phyloP scores from a whole-genome alignment of 2,329 filamentous ascomycete species.

The Pyrenochaeta sp. region DNA sequence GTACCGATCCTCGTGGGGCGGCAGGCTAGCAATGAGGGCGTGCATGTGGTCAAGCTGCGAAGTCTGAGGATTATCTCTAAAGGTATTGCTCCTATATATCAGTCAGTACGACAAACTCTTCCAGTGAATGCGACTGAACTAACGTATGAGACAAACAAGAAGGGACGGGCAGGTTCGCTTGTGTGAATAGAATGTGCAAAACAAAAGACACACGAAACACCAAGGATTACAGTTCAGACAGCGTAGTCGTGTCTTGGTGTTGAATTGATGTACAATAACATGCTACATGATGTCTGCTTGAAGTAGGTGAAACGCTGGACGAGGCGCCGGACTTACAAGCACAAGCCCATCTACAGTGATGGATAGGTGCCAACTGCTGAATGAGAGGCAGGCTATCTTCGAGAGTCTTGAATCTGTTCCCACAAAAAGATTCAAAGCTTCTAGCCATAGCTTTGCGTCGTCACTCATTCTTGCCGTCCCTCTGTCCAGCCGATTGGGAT shows the following conservation, averaged over 20 bases:
- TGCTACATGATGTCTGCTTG: not conserved
- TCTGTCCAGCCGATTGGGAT: slow-evolving; percentile 86
- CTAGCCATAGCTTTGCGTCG: not conserved
- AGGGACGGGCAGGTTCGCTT: not conserved
- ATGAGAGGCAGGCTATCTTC: not conserved
- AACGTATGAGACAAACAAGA: not conserved
- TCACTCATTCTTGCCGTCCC: slow-evolving; percentile 18
- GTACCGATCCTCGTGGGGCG: not conserved
- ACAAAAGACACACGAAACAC: not conserved
- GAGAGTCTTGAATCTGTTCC: not conserved
- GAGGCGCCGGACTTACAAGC: not conserved
- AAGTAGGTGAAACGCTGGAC: not conserved
- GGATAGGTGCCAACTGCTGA: not conserved
- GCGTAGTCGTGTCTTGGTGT: too few relatives aligned
- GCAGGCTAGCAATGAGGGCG: not conserved
- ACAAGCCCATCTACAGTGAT: not conserved
- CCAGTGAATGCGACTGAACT: not conserved
- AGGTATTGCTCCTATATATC: not conserved
- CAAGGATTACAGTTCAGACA: not conserved
- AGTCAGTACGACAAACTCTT: not conserved
- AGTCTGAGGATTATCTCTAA: not conserved
- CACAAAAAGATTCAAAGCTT: too few relatives aligned
- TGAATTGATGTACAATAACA: not conserved
- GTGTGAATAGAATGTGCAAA: not conserved
- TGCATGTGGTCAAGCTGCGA: not conserved